Evolutionary conservation across 306 rosid species (phyloP), one percentile per base, ranked within the genome.

Genomic region (Phaseolus lunatus): DNA sequence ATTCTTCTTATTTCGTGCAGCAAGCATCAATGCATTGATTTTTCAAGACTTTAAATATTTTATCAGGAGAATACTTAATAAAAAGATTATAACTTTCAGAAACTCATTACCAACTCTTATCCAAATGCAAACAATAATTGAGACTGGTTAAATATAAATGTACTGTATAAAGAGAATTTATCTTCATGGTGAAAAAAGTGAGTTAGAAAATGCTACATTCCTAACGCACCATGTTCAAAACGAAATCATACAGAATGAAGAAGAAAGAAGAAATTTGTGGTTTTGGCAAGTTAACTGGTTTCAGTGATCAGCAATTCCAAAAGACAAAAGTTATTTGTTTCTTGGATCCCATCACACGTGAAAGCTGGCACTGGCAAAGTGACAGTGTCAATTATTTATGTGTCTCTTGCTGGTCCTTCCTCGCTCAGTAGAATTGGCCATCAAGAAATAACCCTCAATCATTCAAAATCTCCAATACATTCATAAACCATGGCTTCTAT

Each of bases 331-430:
- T 57, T 52, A 0, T 52, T 54, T 20, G 29, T 20, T 54, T 50
- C 61, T 54, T 54, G 29, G 61, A 54, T 54, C 15, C 61, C 61
- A 22, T 54, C 57, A 22, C 57, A 22, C 59, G 26, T 9, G 59
- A 53, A 23, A 56, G 63, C 35, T 57, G 64, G 50, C 43, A 7
- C 43, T 8, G 43, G 10, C 43, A 37, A 37, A 37, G 43, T 37
- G 11, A 2, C 43, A 37, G 43, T 66, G 33, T 29, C 19, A 20
- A 29, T 66, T 20, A 23, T 20, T 65, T 7, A 12, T 19, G n/a
- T 39, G 18, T 19, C 26, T 20, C 71, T 39, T 41, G 14, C 71
- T 23, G 33, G 22, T 41, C 19, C 52, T n/a, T 43, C 22, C 14
- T 3, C 11, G 2, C 50, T 67, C 7, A 14, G 37, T 67, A 43